Evolutionary conservation across 352 stramenopile species (phyloP).

Genomic region (Globisporangium carolinianum): DNA sequence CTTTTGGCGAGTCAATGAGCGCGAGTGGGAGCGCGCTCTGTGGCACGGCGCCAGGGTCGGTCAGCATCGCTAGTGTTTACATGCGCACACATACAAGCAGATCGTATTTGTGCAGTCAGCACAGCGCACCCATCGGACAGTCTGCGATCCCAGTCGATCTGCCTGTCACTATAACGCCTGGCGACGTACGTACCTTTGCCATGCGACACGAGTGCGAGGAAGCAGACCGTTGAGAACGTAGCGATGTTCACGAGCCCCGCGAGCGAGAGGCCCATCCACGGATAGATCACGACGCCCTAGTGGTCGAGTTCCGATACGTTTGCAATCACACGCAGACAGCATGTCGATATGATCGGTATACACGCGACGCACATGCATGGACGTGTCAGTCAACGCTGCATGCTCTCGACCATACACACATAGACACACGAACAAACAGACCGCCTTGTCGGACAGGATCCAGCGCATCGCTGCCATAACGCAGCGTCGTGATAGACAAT

Average conservation of each 20-base stretch:
- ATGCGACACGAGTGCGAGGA: constrained; percentile 91
- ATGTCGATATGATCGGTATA: background rate
- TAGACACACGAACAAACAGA: background rate
- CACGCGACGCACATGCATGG: background rate
- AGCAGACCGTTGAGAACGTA: constrained; percentile 59
- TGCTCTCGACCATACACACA: background rate
- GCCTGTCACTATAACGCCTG: too few relatives aligned
- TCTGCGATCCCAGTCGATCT: background rate
- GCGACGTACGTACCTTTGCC: constrained; percentile 71
- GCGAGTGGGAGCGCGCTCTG: constrained; percentile 88
- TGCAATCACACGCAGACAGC: background rate
- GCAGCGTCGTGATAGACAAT: background rate
- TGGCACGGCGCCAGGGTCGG: constrained; percentile 95
- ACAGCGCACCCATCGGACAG: background rate
- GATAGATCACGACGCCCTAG: constrained; percentile 83
- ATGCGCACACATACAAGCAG: background rate
- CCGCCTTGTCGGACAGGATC: background rate
- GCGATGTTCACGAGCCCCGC: constrained; percentile 63
- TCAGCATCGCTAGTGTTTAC: constrained; percentile 89
- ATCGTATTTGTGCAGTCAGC: background rate
- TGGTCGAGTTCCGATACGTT: too few relatives aligned
- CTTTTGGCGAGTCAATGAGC: constrained; percentile 64
- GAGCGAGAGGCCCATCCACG: constrained; percentile 83
- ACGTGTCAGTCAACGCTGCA: background rate
- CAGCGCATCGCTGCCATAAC: too few relatives aligned